Base-by-base conservation (phyloP, 305 asterid genomes). In the Fraxinus sp. region DNA sequence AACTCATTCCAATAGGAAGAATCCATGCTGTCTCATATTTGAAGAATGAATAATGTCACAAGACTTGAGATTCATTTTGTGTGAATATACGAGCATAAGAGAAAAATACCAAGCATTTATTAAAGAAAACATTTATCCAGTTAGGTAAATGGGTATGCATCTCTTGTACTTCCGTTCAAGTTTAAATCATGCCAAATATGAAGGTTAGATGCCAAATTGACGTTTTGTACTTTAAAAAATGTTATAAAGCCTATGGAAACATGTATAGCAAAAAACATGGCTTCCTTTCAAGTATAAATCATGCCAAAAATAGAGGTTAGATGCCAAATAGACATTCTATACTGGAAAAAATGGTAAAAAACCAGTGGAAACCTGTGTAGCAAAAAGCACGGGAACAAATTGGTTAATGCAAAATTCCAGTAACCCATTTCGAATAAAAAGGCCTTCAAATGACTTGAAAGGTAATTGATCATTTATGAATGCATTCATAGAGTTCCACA, bases 401-500 rank as follows among this genome's bases (percentile, higher is more conserved):
- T 13, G 11, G 44, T 28, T 71, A 32, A 1, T 71, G 76, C 41
- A 16, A 32, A 71, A 71, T 14, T 18, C 20, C 11, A 30, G 24
- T 32, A 71, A 32, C 44, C 41, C 62, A 35, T 10, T 55, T 72
- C 14, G 55, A 55, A 70, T 28, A 37, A 84, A 71, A 84, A 13
- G 74, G 18, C 71, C 9, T 52, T 1, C 55, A 36, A 36, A 80
- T 37, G 76, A 26, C 49, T 76, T 46, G 74, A 68, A 72, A 57
- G 35, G 87, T 28, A 77, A 77, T 57, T 8, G 57, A 49, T 57
- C 46, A 22, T 46, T 44, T 37, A 55, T 28, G 18, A 57, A 66
- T 80, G 77, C 77, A 37, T 49, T 55, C 57, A 73, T 44, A 79
- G 49, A 49, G 39, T 52, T 72, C 36, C 7, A 7, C 62, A 81